Evolutionary conservation across 164 flowering plant genomes (phyloP).

Genomic region (Umbilicus rupestris): DNA sequence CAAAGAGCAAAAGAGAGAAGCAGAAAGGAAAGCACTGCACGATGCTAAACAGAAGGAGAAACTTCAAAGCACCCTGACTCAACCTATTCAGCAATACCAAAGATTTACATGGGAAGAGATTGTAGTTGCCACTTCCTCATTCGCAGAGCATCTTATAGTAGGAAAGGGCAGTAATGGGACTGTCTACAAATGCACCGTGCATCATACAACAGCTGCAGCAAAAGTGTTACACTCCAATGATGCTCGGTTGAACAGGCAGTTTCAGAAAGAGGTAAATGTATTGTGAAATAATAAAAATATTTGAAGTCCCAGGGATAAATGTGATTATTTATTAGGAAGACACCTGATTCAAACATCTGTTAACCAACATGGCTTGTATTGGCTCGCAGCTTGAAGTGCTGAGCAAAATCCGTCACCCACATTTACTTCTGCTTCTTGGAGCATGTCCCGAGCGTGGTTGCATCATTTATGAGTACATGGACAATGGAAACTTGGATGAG

Average conservation of each 20-base stretch:
- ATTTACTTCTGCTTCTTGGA: conserved; percentile 74
- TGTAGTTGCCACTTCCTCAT: conserved; percentile 58
- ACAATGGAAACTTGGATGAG: conserved; percentile 80
- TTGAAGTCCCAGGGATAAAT: too few relatives aligned
- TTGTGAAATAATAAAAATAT: too few relatives aligned
- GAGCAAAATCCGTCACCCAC: conserved; percentile 77
- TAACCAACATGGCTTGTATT: not conserved
- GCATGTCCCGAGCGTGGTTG: conserved; percentile 78
- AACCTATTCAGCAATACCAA: conserved; percentile 35
- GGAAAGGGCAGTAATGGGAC: conserved; percentile 79
- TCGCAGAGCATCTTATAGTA: conserved; percentile 52
- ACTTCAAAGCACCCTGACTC: conserved; percentile 37
- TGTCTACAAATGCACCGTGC: conserved; percentile 65
- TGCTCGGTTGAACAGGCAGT: conserved; percentile 38
- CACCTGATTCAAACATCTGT: not conserved
- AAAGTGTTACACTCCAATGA: conserved; percentile 65
- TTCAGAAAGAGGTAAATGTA: conserved; percentile 66
- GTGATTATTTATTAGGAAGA: not conserved
- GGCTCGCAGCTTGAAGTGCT: conserved; percentile 66
- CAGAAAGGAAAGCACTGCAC: conserved; percentile 41
- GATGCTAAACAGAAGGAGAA: conserved; percentile 54
- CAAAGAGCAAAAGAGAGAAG: conserved; percentile 39
- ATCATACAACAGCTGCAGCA: conserved; percentile 66
- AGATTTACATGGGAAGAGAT: conserved; percentile 75
- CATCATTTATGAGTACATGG: conserved; percentile 92